Conservation (phyloP, 805 yeast genomes). For the Debaryomyces prosopidis region DNA sequence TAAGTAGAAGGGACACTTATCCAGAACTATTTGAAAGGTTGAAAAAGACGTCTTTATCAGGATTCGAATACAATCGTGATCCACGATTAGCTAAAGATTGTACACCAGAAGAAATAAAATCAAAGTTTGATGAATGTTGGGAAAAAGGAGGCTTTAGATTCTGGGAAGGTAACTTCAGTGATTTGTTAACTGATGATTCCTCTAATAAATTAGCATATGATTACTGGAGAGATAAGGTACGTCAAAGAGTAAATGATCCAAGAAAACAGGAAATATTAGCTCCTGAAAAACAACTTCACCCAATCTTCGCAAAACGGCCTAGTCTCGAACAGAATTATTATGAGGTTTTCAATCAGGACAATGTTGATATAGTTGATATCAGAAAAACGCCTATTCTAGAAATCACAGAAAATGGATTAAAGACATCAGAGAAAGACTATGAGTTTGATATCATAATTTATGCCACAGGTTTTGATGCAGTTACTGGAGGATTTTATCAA, state of each 20-base stretch:
- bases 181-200: conserved; percentile 12
- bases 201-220: conserved; percentile 16
- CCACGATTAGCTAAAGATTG: conserved; percentile 6
- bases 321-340: conserved; percentile 18
- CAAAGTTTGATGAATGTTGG: conserved; percentile 16
- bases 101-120: conserved; percentile 13
- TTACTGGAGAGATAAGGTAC: conserved; percentile 18
- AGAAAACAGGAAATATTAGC: conserved; percentile 15
- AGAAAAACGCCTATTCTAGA: conserved; percentile 9
- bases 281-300: conserved; percentile 17
- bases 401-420: conserved; percentile 14
- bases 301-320: conserved; percentile 17
- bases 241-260: conserved; percentile 18
- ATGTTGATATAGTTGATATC: conserved; percentile 21
- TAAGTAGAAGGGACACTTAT: conserved; percentile 3
- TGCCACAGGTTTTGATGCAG: conserved; percentile 20
- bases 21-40: conserved; percentile 11
- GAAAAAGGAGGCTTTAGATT: conserved; percentile 24
- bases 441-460: conserved; percentile 15
- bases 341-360: conserved; percentile 13
- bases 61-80: background rate
- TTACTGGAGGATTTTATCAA: conserved; percentile 17
- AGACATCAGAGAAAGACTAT: conserved; percentile 8
- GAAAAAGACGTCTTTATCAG: conserved; percentile 2
- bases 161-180: conserved; percentile 22